Evolutionary conservation across 306 rosid species (phyloP).

Genomic region (Prosopis cineraria): DNA sequence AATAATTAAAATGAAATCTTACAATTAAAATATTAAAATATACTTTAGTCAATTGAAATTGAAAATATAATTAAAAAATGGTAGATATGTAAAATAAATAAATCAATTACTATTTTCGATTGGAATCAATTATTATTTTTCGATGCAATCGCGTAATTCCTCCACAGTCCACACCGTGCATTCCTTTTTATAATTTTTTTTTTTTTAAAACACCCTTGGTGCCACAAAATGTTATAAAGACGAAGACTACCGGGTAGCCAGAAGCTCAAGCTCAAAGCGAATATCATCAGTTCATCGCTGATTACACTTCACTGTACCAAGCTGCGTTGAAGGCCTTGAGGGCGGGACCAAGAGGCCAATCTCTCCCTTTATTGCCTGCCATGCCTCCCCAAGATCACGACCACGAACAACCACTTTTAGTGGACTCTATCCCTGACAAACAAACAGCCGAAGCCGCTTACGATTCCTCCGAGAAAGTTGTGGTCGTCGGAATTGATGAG

Average conservation of each 20-base stretch:
- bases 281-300: not conserved
- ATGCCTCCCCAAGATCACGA: constrained; percentile 54
- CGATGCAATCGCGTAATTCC: not conserved
- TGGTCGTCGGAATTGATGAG: constrained; percentile 59
- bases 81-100: not conserved
- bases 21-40: too few species aligned
- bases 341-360: constrained; percentile 15
- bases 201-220: too few species aligned
- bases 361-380: not conserved
- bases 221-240: not conserved
- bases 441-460: constrained; percentile 70
- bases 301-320: not conserved
- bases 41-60: too few species aligned
- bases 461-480: constrained; percentile 64
- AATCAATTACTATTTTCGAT: not conserved
- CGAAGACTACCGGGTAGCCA: not conserved
- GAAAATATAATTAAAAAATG: too few species aligned
- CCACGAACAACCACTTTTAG: constrained; percentile 52
- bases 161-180: too few species aligned
- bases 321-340: not conserved
- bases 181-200: too few species aligned
- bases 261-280: not conserved
- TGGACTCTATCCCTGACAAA: constrained; percentile 31
- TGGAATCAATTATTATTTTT: not conserved
- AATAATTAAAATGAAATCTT: too few species aligned